Conservation (phyloP, 805 yeast genomes). For the Ogataea paradorogensis region DNA sequence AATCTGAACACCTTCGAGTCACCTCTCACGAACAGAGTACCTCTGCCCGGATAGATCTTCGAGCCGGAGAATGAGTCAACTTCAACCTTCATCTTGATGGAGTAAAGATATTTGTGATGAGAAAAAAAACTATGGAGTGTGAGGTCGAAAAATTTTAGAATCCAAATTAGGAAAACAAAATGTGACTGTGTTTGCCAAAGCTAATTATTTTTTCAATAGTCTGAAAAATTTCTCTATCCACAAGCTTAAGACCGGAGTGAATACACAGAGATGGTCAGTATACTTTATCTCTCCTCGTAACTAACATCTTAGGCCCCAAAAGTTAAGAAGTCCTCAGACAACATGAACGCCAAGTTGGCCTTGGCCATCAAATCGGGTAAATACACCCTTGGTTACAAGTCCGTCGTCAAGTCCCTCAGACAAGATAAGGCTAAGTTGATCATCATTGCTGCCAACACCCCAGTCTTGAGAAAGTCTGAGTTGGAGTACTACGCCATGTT, state of each 20-base stretch:
- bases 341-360: conserved; percentile 97
- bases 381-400: conserved; percentile 99
- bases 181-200: conserved; percentile 8
- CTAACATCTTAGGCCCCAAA: conserved; percentile 78
- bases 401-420: conserved; percentile 97
- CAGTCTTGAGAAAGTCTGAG: conserved; percentile 99
- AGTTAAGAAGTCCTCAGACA: conserved; percentile 81
- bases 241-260: conserved; percentile 86
- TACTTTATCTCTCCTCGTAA: conserved; percentile 51
- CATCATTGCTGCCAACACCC: conserved; percentile 98
- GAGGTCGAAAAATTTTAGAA: conserved; percentile 8
- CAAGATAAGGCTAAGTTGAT: conserved; percentile 98
- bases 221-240: conserved; percentile 3
- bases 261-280: conserved; percentile 99
- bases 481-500: conserved; percentile 99
- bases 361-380: conserved; percentile 99
- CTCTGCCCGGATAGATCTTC: conserved; percentile 99
- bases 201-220: not conserved
- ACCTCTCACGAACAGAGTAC: conserved; percentile 98
- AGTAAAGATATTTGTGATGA: conserved; percentile 13
- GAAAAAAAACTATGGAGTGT: conserved; percentile 8
- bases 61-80: conserved; percentile 99
- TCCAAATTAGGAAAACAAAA: not conserved
- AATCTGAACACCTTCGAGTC: conserved; percentile 99
- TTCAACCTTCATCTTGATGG: conserved; percentile 90